A percentile compares a stretch with the other conserved stretches of the same genome.
phyloP scores from a whole-genome alignment of 2,329 filamentous ascomycete genomes.

The Colletotrichum sp. region DNA sequence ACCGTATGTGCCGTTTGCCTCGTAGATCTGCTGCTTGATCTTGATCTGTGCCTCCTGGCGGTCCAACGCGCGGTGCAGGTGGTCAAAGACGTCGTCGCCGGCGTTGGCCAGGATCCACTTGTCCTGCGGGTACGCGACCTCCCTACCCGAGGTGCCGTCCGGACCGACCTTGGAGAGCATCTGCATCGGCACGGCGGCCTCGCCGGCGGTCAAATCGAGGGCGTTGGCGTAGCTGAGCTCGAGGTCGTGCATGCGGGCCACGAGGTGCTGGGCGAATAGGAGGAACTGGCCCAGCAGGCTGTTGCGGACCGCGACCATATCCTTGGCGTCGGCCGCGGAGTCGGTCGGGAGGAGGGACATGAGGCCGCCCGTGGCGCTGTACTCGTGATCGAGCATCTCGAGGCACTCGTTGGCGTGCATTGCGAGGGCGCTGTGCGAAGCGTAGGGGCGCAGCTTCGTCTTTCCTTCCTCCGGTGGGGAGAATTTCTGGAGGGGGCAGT shows the following conservation, averaged over 20 bases:
- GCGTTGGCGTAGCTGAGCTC: slow-evolving; percentile 57
- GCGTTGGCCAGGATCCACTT: slow-evolving; percentile 60
- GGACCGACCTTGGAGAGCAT: slow-evolving; percentile 58
- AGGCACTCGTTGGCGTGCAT: slow-evolving; percentile 65
- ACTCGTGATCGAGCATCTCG: slow-evolving; percentile 65
- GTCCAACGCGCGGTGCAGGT: slow-evolving; percentile 54
- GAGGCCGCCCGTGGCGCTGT: slow-evolving; percentile 58
- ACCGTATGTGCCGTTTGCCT: slow-evolving; percentile 43
- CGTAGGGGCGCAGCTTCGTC: slow-evolving; percentile 39
- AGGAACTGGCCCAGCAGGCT: slow-evolving; percentile 64
- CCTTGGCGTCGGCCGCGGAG: slow-evolving; percentile 33
- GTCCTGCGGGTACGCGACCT: slow-evolving; percentile 60
- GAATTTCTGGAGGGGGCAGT: slow-evolving; percentile 48
- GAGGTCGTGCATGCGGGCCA: slow-evolving; percentile 61
- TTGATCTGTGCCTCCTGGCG: slow-evolving; percentile 45
- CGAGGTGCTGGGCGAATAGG: slow-evolving; percentile 56
- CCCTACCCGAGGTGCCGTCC: slow-evolving; percentile 55
- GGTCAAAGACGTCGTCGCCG: slow-evolving; percentile 53
- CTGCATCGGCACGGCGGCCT: slow-evolving; percentile 55
- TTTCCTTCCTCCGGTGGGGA: slow-evolving; percentile 21
- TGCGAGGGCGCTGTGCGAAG: slow-evolving; percentile 53
- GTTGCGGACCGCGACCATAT: slow-evolving; percentile 49
- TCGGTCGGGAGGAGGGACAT: slow-evolving; percentile 57
- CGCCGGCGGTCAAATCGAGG: slow-evolving; percentile 53
- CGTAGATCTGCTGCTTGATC: slow-evolving; percentile 37